phyloP scores from a whole-genome alignment of 2,329 filamentous ascomycete species.

The Colletotrichum camelliae region DNA sequence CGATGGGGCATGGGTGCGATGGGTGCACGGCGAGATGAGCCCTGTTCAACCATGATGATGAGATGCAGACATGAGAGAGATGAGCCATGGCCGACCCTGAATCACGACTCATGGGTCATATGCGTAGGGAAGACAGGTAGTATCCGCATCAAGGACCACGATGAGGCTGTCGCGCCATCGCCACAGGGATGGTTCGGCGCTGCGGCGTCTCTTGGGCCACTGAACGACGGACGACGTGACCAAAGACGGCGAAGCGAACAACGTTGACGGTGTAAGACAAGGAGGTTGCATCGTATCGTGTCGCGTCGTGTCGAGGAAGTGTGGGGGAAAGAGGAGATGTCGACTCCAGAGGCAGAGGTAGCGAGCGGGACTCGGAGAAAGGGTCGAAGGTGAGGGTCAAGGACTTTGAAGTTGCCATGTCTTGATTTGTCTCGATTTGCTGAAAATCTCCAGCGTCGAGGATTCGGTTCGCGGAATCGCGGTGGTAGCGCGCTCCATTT shows the following conservation, averaged over 20 bases:
- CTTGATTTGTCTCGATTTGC: neutral
- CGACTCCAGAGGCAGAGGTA: neutral
- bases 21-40: neutral
- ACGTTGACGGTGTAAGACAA: constrained; percentile 8
- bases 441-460: neutral
- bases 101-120: constrained; percentile 9
- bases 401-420: neutral
- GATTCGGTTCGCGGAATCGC: constrained; percentile 2
- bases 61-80: constrained; percentile 11
- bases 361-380: constrained; percentile 7
- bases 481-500: constrained; percentile 1
- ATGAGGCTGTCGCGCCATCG: constrained; percentile 5
- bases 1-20: neutral
- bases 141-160: neutral
- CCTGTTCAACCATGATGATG: neutral
- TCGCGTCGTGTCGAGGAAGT: constrained; percentile 11
- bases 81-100: neutral
- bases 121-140: neutral
- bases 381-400: neutral
- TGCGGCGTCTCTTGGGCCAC: neutral
- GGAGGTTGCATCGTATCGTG: constrained; percentile 6
- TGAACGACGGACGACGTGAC: neutral
- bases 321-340: constrained; percentile 8
- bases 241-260: neutral
- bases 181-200: neutral